Base-by-base conservation (phyloP, 148 eudicot genomes). In the Drosera capensis region DNA sequence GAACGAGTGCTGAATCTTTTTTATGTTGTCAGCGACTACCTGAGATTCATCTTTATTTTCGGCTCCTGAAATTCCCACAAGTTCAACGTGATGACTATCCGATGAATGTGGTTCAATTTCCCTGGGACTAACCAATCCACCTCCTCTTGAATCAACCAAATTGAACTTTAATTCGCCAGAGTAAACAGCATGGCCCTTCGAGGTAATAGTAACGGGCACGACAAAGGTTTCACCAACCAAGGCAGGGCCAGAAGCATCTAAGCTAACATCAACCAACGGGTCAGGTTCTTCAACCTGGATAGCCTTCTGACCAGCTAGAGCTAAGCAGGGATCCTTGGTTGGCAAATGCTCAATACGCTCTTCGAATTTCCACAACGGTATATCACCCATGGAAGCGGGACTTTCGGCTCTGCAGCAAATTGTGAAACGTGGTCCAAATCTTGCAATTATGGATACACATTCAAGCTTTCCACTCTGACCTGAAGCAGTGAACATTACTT, bases 401-500 rank as follows among this genome's bases (percentile, higher is more conserved):
- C 99, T 92, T 68, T 92, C 95, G 20, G 83, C 82, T 64, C 80
- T 71, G 70, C 94, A 92, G 43, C 95, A 81, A 53, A 92, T 73
- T 40, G 82, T 73, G 52, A 85, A 73, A 61, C 70, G 44, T 50
- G 79, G 60, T 51, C 95, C 95, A 35, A 85, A 57, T 50, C 82
- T 82, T 56, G 77, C 82, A 54, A 76, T 63, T 20, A 92, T 65
- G 16, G 82, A 81, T 49, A 72, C 41, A 50, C 99, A 92, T 60
- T 92, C 99, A 34, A 92, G 99, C 71, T 92, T 92, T 47, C 99
- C 99, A 58, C 95, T 92, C 66, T 68, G 84, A 45, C 70, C 99
- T 92, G 94, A 68, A 71, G 22, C 51, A 59, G 5, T 15, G 30
- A 42, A 26, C 31, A 16, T 35, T 25, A 26, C 2, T 18, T 45